Evolutionary conservation across 371 early-diverging fungal genomes (phyloP), one percentile per base, ranked within the genome.

Genomic region (Thermomucor indicae-seudaticae): DNA sequence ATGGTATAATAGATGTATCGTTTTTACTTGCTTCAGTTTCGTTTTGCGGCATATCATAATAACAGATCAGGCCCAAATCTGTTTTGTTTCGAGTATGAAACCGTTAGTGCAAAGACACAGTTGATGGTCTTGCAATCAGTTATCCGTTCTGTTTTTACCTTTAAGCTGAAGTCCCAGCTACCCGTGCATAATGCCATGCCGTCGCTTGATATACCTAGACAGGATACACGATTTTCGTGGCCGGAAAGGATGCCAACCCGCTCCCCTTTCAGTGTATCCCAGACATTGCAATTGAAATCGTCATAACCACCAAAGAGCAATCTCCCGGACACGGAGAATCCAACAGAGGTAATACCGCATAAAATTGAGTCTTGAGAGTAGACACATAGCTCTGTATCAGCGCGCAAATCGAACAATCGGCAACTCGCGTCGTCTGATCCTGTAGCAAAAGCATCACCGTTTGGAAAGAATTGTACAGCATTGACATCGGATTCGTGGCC

Each of bases 401-500:
- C 97, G 27, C 98, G 86, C 53, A 97, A 70, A 62, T 98, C 98
- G 59, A 96, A 98, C 28, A 98, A 76, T 32, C 96, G 82, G 75
- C 98, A 96, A 16, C 90, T 91, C 11, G 95, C 92, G 72, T 98
- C 98, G 65, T 98, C 98, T 4, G 96, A 95, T 1, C 96, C 98
- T 20, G 96, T 92, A 5, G 89, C 97, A 61, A 98, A 89, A 1
- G 97, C 95, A 60, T 97, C 90, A 24, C 97, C 97, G 62, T 90
- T 93, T 22, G 98, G 98, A 85, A 97, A 98, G 75, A 97, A 98
- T 60, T 95, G 92, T 22, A 98, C 97, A 16, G 98, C 92, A 68
- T 98, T 97, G 65, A 98, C 96, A 67, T 98, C 98, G 19, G 91
- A 91, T 75, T 97, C 97, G 67, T 98, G 98, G 3, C 97, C 97